These are phyloP conservation scores for Claviceps purpurea DNA, from an alignment of 2,329 filamentous ascomycete species.

Conservation along the genomic window DNA sequence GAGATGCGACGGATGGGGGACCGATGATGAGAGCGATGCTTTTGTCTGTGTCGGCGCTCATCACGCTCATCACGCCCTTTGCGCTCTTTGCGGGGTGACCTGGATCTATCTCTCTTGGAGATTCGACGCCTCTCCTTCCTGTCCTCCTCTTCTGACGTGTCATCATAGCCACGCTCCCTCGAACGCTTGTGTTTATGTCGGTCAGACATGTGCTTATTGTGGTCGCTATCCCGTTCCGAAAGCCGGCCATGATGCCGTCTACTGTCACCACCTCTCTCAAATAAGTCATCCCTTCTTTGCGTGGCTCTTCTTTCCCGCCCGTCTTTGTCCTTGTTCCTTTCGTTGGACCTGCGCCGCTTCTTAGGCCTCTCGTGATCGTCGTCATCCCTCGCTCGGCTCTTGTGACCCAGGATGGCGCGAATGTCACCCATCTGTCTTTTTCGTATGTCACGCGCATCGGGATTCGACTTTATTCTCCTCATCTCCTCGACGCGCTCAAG, in stretches of 20 bases:
- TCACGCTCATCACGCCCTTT: constrained; percentile 8
- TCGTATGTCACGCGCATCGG: constrained; percentile 36
- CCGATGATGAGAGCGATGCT: constrained; percentile 16
- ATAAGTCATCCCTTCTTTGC: background rate
- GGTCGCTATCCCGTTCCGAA: constrained; percentile 10
- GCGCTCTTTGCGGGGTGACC: constrained; percentile 14
- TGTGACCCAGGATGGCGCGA: constrained; percentile 40
- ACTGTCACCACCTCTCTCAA: background rate
- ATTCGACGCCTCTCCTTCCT: constrained; percentile 4
- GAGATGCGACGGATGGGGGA: background rate
- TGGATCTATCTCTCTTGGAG: constrained; percentile 10
- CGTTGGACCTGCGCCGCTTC: background rate
- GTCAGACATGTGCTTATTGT: constrained; percentile 1
- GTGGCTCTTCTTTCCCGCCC: background rate
- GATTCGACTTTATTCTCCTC: constrained; percentile 29
- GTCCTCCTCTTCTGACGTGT: constrained; percentile 1
- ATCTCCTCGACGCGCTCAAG: constrained; percentile 37
- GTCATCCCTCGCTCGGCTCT: constrained; percentile 18
- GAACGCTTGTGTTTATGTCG: constrained; percentile 4
- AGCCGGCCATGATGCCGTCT: constrained; percentile 14
- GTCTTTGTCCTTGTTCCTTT: constrained; percentile 11
- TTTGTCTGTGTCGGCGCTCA: constrained; percentile 17
- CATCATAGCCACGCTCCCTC: background rate
- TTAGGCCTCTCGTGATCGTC: background rate
- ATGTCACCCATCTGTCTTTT: constrained; percentile 48